Conservation (phyloP, 225 moss, liverwort and hornwort genomes). For the Ulota crispa region DNA sequence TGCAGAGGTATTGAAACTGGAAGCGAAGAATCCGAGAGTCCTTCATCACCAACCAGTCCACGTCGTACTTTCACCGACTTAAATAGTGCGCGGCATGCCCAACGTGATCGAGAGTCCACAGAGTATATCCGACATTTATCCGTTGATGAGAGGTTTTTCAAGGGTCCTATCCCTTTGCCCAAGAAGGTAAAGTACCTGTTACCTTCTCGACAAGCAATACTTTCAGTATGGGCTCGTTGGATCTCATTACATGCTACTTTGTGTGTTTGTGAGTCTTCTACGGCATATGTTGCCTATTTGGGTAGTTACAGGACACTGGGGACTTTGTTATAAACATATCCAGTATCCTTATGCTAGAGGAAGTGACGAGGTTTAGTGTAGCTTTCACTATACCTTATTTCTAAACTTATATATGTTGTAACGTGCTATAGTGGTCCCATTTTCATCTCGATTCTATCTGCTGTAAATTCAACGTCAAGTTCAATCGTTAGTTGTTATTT, state of each 20-base stretch:
- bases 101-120: slow-evolving; percentile 30
- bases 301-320: slow-evolving; percentile 2
- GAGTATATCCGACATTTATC: slow-evolving; percentile 36
- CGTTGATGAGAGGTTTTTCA: slow-evolving; percentile 48
- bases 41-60: slow-evolving; percentile 20
- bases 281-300: neutral
- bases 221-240: neutral
- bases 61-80: slow-evolving; percentile 7
- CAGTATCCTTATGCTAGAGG: neutral
- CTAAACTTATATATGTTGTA: neutral
- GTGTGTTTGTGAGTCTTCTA: neutral
- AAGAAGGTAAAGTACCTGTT: slow-evolving; percentile 32
- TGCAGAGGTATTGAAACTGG: slow-evolving; percentile 30
- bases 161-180: slow-evolving; percentile 34
- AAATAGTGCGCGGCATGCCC: neutral
- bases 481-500: neutral
- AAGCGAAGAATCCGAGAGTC: slow-evolving; percentile 26
- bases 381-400: neutral
- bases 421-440: neutral
- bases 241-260: neutral
- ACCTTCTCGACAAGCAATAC: neutral
- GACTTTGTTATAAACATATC: neutral
- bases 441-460: neutral
- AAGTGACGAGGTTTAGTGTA: slow-evolving; percentile 1
- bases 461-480: neutral